Conservation (phyloP, 2,329 filamentous ascomycete species). For the Amphichorda felina region DNA sequence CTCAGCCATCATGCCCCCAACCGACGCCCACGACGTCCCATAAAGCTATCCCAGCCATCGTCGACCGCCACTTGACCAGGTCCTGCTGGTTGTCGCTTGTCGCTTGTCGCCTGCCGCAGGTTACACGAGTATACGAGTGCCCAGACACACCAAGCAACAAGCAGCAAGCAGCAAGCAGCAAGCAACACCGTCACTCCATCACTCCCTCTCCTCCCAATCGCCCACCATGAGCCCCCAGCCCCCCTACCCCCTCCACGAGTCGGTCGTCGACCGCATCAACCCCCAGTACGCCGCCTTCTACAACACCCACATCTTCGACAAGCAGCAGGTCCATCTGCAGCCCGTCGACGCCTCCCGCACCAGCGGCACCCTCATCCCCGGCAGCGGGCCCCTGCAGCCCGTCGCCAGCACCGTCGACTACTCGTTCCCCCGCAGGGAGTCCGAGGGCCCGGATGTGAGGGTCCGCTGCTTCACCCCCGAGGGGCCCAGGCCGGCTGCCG, state of each 20-base stretch:
- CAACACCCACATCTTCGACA: constrained; percentile 35
- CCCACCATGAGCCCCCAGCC: constrained; percentile 3
- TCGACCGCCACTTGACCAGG: too few species aligned
- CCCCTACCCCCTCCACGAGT: constrained; percentile 27
- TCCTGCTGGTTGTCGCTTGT: too few species aligned
- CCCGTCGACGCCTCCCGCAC: constrained; percentile 37
- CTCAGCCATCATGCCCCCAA: too few species aligned
- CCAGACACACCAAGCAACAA: too few species aligned
- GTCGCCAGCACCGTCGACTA: constrained; percentile 35
- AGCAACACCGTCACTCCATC: too few species aligned
- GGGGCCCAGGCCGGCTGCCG: constrained; percentile 25
- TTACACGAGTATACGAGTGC: too few species aligned
- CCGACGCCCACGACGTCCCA: too few species aligned
- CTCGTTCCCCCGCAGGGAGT: constrained; percentile 26
- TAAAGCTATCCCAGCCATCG: too few species aligned
- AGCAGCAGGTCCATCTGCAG: constrained; percentile 41
- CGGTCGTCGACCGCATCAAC: constrained; percentile 28
- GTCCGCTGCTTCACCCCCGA: constrained; percentile 38
- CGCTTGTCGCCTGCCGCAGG: too few species aligned
- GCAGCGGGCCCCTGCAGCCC: constrained; percentile 27
- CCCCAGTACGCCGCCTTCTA: constrained; percentile 40
- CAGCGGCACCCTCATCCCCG: constrained; percentile 18
- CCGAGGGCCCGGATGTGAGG: constrained; percentile 31
- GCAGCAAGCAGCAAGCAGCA: too few species aligned
- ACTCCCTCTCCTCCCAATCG: too few species aligned